phyloP scores from a whole-genome alignment of 1,139 yeast species.

The Suhomyces coccinellae region DNA sequence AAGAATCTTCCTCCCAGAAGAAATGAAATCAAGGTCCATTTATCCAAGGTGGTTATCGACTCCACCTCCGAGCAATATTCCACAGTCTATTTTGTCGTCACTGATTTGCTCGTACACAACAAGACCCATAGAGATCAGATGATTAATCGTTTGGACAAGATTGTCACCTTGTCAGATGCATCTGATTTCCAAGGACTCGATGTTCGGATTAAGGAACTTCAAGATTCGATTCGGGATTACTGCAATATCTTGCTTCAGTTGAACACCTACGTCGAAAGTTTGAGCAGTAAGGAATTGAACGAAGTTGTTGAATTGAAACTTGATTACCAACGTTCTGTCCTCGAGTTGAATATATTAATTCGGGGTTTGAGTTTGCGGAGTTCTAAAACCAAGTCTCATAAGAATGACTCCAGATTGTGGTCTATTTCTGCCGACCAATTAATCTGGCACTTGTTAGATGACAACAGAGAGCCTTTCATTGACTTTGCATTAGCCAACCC shows the following conservation, averaged over 20 bases:
- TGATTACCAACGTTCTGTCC: constrained; percentile 55
- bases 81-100: constrained; percentile 60
- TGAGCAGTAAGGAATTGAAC: constrained; percentile 27
- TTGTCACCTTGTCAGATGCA: constrained; percentile 68
- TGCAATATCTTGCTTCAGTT: constrained; percentile 48
- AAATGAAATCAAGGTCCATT: constrained; percentile 49
- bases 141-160: constrained; percentile 61
- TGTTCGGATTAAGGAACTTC: constrained; percentile 53
- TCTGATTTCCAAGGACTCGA: constrained; percentile 60
- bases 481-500: constrained; percentile 71
- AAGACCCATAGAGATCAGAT: constrained; percentile 62
- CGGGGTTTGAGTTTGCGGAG: constrained; percentile 61
- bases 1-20: constrained; percentile 21
- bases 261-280: constrained; percentile 28
- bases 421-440: constrained; percentile 59
- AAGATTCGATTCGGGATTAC: constrained; percentile 51
- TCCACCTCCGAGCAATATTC: constrained; percentile 77
- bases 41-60: constrained; percentile 67
- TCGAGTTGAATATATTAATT: constrained; percentile 67
- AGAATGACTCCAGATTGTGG: constrained; percentile 33
- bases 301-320: constrained; percentile 47
- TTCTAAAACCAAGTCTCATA: constrained; percentile 32
- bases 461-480: constrained; percentile 58
- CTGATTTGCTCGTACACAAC: constrained; percentile 64
- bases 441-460: constrained; percentile 66